phyloP scores from a whole-genome alignment of 208 protist species.

The Crithidia bombi region DNA sequence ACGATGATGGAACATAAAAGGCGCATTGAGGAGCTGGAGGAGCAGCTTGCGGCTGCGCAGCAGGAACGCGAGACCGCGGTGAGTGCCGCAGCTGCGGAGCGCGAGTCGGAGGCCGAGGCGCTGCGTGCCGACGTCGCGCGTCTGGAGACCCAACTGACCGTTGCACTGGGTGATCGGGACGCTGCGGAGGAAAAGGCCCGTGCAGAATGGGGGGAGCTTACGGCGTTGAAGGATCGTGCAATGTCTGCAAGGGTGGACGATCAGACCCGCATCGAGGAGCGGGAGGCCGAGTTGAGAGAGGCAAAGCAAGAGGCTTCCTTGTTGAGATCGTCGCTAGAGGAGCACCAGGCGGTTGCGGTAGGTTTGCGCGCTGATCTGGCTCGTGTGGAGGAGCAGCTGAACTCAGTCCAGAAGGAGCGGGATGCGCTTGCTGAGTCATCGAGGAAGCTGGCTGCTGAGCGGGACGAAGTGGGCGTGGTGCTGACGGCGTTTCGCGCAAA shows the following conservation, averaged over 20 bases:
- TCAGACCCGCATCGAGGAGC: too few species aligned
- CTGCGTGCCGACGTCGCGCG: slow-evolving; percentile 34
- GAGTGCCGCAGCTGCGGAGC: not conserved
- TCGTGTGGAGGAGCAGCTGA: not conserved
- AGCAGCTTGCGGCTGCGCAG: slow-evolving; percentile 17
- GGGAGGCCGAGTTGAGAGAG: too few species aligned
- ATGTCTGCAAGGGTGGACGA: too few species aligned
- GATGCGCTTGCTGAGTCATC: too few species aligned
- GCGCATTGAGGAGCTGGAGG: slow-evolving; percentile 39
- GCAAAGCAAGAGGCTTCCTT: too few species aligned
- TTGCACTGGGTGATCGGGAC: slow-evolving; percentile 12
- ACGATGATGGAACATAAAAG: slow-evolving; percentile 37
- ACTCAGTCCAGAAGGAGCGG: not conserved
- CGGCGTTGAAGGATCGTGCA: too few species aligned
- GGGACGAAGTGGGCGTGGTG: not conserved
- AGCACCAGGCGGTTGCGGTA: not conserved
- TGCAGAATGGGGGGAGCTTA: too few species aligned
- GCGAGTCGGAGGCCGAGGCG: slow-evolving; percentile 3
- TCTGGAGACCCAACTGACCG: slow-evolving; percentile 26
- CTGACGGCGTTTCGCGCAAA: slow-evolving; percentile 19
- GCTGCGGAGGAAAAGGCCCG: not conserved
- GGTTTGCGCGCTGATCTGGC: slow-evolving; percentile 22
- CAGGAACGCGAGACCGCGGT: slow-evolving; percentile 1
- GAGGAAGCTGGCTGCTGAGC: too few species aligned
- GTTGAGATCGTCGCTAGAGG: too few species aligned